Percentiles rank a stretch among this genome's conserved stretches.
Evolutionary conservation across 192 early-diverging fungal genomes (phyloP).

Genomic region (Polychytrium aggregatum): DNA sequence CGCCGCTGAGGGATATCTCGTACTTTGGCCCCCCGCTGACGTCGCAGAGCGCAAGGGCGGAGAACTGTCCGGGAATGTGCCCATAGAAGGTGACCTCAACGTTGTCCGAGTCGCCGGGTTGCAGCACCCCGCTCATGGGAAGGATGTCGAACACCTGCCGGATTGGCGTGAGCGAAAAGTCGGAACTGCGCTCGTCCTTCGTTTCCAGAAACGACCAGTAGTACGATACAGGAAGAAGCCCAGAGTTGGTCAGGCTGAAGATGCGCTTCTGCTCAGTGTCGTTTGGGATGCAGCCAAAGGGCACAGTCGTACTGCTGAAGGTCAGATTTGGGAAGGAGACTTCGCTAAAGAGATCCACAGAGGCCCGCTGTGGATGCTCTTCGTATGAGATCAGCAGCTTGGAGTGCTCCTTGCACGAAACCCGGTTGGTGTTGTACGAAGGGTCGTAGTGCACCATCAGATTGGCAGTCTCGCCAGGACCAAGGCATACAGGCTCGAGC

Average conservation of each 20-base stretch:
- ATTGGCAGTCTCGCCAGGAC: constrained; percentile 16
- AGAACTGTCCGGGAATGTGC: constrained; percentile 17
- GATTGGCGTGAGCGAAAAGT: constrained; percentile 4
- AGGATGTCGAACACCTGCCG: constrained; percentile 41
- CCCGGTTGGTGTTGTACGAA: constrained; percentile 25
- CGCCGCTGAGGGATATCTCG: constrained; percentile 33
- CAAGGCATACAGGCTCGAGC: constrained; percentile 10
- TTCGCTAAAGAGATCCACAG: constrained; percentile 34
- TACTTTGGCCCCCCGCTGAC: constrained; percentile 47
- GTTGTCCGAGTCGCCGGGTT: constrained; percentile 29
- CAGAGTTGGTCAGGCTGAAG: constrained; percentile 32
- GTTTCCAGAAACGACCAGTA: constrained; percentile 29
- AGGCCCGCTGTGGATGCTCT: constrained; percentile 45
- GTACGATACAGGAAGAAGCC: constrained; percentile 36
- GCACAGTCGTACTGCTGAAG: constrained; percentile 15
- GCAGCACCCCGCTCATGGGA: constrained; percentile 30
- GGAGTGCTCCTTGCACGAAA: constrained; percentile 32
- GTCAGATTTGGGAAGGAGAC: constrained; percentile 42
- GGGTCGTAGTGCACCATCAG: constrained; percentile 31
- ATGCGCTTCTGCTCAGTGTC: constrained; percentile 27
- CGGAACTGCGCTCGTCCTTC: no score
- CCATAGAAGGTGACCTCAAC: constrained; percentile 38
- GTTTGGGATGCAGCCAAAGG: constrained; percentile 39
- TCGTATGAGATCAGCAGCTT: constrained; percentile 37
- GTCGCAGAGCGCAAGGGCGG: constrained; percentile 30